These are phyloP conservation scores for Pleurotus citrinopileatus DNA, from an alignment of 768 basidiomycete species.

Conservation along the genomic window DNA sequence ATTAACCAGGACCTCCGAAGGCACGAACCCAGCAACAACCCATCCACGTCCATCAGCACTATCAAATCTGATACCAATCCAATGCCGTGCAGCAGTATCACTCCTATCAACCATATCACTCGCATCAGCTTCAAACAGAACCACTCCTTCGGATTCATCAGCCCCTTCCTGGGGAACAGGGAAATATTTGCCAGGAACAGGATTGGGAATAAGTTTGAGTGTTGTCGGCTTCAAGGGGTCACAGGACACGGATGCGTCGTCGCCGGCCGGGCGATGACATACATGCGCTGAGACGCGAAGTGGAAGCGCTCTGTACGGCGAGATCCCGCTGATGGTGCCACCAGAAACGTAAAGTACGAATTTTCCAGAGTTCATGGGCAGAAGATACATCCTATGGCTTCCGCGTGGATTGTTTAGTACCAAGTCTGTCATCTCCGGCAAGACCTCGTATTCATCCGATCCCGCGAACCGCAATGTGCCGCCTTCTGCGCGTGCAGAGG, in stretches of 20 bases:
- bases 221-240: slow-evolving; percentile 37
- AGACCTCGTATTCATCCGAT: slow-evolving; percentile 29
- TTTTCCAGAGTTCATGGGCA: slow-evolving; percentile 40
- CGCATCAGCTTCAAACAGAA: slow-evolving; percentile 56
- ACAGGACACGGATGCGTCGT: slow-evolving; percentile 29
- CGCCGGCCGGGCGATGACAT: slow-evolving; percentile 33
- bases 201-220: slow-evolving; percentile 64
- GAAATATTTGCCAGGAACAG: slow-evolving; percentile 49
- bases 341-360: slow-evolving; percentile 60
- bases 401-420: slow-evolving; percentile 40
- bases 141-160: slow-evolving; percentile 74
- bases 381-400: slow-evolving; percentile 40
- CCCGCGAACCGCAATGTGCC: slow-evolving; percentile 19
- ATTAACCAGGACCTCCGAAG: slow-evolving; percentile 26
- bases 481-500: slow-evolving; percentile 12
- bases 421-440: slow-evolving; percentile 36
- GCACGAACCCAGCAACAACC: slow-evolving; percentile 56
- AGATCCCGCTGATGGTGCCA: slow-evolving; percentile 49
- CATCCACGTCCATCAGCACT: slow-evolving; percentile 54
- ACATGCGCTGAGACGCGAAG: slow-evolving; percentile 45
- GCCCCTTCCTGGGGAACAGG: slow-evolving; percentile 66
- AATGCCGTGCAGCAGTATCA: slow-evolving; percentile 18
- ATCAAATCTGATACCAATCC: slow-evolving; percentile 55
- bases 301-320: slow-evolving; percentile 44
- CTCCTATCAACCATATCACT: slow-evolving; percentile 13